A percentile compares a stretch with the other conserved stretches of the same genome.
These are phyloP conservation scores for Rhododendron ovatum DNA, from an alignment of 148 eudicot genomes.

Conservation along the genomic window DNA sequence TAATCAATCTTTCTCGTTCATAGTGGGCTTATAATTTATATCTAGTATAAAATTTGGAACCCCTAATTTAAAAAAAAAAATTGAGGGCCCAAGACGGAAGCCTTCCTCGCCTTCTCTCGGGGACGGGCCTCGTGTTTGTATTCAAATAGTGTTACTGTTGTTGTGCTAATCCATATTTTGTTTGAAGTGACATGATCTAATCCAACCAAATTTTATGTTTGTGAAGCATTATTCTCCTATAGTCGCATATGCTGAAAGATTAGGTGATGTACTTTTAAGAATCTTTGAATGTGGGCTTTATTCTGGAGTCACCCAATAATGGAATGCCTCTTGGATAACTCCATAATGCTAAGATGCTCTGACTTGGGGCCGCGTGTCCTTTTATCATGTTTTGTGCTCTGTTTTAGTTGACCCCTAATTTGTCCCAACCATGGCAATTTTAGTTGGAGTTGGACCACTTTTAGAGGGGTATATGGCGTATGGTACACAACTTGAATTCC, in stretches of 20 bases:
- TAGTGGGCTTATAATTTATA: too few relatives aligned
- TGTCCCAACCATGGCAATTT: neutral
- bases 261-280: neutral
- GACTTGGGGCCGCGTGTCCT: neutral
- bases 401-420: neutral
- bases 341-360: neutral
- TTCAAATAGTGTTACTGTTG: too few relatives aligned
- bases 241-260: neutral
- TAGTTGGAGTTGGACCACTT: neutral
- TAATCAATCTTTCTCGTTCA: too few relatives aligned
- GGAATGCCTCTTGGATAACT: neutral
- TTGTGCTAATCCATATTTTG: too few relatives aligned
- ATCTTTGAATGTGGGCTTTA: neutral
- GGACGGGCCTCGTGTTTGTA: too few relatives aligned
- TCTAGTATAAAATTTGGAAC: too few relatives aligned
- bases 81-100: too few relatives aligned
- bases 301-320: neutral
- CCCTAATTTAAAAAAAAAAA: too few relatives aligned
- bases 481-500: neutral
- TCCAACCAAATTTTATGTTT: neutral
- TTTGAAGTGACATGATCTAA: neutral
- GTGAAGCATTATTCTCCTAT: neutral
- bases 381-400: neutral
- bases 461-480: neutral
- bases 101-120: too few relatives aligned